These are phyloP conservation scores for Chlorella sp. DNA, from an alignment of 139 green algal genomes.

Conservation along the genomic window DNA sequence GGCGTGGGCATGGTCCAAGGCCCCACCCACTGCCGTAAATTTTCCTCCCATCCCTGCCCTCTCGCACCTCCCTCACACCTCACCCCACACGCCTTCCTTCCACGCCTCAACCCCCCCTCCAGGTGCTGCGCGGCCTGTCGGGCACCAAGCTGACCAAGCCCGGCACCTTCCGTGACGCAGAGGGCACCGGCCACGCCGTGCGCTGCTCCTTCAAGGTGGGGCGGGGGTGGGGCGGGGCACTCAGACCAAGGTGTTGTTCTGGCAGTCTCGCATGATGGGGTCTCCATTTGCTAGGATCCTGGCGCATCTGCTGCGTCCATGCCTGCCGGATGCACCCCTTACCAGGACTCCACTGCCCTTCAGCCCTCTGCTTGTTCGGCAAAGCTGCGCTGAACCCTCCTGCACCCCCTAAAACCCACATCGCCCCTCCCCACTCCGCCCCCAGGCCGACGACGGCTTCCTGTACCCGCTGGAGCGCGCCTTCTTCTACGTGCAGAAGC, in stretches of 20 bases:
- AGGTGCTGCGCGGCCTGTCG: slow-evolving; percentile 79
- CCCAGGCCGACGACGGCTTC: slow-evolving; percentile 81
- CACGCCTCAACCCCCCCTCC: too few species aligned
- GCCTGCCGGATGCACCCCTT: too few species aligned
- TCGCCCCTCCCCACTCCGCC: background rate
- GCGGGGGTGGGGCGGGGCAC: background rate
- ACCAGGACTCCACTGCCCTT: too few species aligned
- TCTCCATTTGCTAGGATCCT: too few species aligned
- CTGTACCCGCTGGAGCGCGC: slow-evolving; percentile 95
- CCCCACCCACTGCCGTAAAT: too few species aligned
- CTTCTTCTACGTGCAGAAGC: slow-evolving; percentile 99
- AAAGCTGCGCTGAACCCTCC: too few species aligned
- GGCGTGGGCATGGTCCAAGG: too few species aligned
- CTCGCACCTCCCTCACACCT: too few species aligned
- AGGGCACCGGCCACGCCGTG: slow-evolving; percentile 67
- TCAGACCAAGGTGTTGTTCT: too few species aligned
- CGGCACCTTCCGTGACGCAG: slow-evolving; percentile 65
- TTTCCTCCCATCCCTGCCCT: too few species aligned
- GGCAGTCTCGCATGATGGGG: too few species aligned
- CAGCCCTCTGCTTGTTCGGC: background rate
- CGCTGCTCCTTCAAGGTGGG: slow-evolving; percentile 85
- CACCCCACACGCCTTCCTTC: background rate
- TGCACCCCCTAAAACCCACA: background rate
- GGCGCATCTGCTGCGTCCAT: too few species aligned
- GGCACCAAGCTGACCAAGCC: slow-evolving; percentile 86